Conservation (phyloP, 208 protist genomes). For the Leishmania mexicana region DNA sequence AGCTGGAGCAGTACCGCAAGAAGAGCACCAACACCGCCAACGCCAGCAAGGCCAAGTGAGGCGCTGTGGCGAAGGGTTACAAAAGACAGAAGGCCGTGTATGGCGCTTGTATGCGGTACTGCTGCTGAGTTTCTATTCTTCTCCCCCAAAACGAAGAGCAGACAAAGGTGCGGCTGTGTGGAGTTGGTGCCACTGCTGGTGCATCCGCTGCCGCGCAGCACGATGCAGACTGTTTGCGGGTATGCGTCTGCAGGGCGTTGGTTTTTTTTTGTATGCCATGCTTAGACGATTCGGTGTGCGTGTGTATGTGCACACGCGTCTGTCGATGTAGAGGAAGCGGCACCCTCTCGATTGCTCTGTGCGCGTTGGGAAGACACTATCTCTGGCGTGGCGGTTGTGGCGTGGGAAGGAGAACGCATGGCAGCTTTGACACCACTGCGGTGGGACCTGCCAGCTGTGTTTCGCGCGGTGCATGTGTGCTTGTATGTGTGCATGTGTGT, state of each 20-base stretch:
- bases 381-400: neutral
- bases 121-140: neutral
- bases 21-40: slow-evolving; percentile 19
- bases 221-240: neutral
- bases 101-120: neutral
- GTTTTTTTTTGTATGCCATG: neutral
- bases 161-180: neutral
- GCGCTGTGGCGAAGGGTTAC: neutral
- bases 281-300: neutral
- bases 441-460: neutral
- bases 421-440: neutral
- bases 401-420: neutral
- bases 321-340: neutral
- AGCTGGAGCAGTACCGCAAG: slow-evolving; percentile 85
- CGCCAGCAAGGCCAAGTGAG: slow-evolving; percentile 7
- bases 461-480: neutral
- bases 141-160: neutral
- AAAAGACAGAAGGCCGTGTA: neutral
- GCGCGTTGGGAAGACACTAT: neutral
- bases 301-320: neutral
- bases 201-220: neutral
- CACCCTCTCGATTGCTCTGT: neutral
- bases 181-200: neutral
- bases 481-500: neutral
- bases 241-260: neutral